Percentiles rank a stretch among this genome's conserved stretches.
Conservation (phyloP, 495 filamentous ascomycete genomes). For the Daldinia concentrica region DNA sequence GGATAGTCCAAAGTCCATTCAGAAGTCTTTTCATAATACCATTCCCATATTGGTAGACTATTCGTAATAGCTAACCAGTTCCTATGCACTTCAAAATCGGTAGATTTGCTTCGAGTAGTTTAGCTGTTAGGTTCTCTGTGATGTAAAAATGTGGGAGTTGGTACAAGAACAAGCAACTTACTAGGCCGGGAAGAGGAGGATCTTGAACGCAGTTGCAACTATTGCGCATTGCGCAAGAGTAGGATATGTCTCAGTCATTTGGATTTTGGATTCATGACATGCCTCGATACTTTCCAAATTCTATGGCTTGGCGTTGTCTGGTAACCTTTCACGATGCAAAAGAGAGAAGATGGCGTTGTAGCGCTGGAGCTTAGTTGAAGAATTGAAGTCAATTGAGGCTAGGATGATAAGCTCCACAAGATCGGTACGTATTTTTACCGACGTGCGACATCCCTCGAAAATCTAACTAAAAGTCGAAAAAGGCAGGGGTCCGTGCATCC, state of each 20-base stretch:
- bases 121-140: conserved; percentile 3
- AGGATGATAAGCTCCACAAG: conserved; percentile 37
- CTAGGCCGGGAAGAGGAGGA: conserved; percentile 96
- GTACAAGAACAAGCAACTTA: conserved; percentile 61
- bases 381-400: conserved; percentile 47
- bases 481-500: conserved; percentile 21
- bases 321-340: conserved; percentile 1
- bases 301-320: conserved; percentile 2
- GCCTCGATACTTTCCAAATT: conserved; percentile 1
- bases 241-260: conserved; percentile 85
- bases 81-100: conserved; percentile 97
- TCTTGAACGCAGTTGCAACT: conserved; percentile 88
- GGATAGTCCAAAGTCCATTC: conserved; percentile 99
- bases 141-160: neutral
- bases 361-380: conserved; percentile 28
- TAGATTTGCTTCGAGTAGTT: conserved; percentile 80
- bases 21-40: conserved; percentile 97
- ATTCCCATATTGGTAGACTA: conserved; percentile 84
- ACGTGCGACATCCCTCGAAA: conserved; percentile 38
- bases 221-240: conserved; percentile 87
- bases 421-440: conserved; percentile 42
- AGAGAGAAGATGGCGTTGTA: conserved; percentile 11
- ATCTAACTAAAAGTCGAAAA: conserved; percentile 1
- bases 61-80: conserved; percentile 97
- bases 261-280: conserved; percentile 37